A percentile compares a stretch with the other conserved stretches of the same genome.
Conservation (phyloP, 1,284 basidiomycete species). For the Pterulicium gracile region DNA sequence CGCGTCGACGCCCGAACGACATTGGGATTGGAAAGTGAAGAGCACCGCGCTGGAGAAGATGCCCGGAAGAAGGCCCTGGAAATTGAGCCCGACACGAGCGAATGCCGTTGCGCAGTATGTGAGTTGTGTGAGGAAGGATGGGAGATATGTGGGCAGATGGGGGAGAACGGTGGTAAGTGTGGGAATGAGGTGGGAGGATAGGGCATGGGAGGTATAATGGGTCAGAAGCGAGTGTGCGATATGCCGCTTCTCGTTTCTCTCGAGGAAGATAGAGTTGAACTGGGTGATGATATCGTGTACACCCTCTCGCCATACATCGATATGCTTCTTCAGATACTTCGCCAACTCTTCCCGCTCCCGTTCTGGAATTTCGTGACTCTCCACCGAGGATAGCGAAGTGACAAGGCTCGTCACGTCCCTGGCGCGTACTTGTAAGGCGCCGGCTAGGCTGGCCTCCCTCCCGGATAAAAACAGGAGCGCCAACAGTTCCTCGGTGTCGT, state of each 20-base stretch:
- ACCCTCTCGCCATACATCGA: slow-evolving; percentile 87
- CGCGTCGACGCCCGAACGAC: not conserved
- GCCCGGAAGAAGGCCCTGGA: slow-evolving; percentile 51
- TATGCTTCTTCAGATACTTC: slow-evolving; percentile 74
- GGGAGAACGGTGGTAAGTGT: slow-evolving; percentile 48
- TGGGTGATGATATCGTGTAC: slow-evolving; percentile 88
- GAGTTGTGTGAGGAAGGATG: slow-evolving; percentile 82
- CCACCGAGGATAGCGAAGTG: not conserved
- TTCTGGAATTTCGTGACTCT: slow-evolving; percentile 24
- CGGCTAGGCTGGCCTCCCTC: slow-evolving; percentile 20
- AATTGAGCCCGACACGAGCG: slow-evolving; percentile 84
- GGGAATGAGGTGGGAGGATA: slow-evolving; percentile 46
- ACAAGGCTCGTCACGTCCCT: not conserved
- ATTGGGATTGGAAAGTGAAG: slow-evolving; percentile 21
- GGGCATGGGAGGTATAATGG: slow-evolving; percentile 38
- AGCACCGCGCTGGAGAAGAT: slow-evolving; percentile 55
- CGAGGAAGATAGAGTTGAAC: slow-evolving; percentile 83
- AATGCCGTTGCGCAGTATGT: slow-evolving; percentile 91
- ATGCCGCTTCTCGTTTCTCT: slow-evolving; percentile 26
- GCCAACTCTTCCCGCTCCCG: slow-evolving; percentile 60
- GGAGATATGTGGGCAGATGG: slow-evolving; percentile 49
- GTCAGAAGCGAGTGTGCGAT: slow-evolving; percentile 39
- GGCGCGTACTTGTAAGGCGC: not conserved
- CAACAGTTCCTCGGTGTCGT: slow-evolving; percentile 42
- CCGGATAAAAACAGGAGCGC: slow-evolving; percentile 61